phyloP scores from a whole-genome alignment of 2,329 filamentous ascomycete genomes.

The Fusarium nygamai region DNA sequence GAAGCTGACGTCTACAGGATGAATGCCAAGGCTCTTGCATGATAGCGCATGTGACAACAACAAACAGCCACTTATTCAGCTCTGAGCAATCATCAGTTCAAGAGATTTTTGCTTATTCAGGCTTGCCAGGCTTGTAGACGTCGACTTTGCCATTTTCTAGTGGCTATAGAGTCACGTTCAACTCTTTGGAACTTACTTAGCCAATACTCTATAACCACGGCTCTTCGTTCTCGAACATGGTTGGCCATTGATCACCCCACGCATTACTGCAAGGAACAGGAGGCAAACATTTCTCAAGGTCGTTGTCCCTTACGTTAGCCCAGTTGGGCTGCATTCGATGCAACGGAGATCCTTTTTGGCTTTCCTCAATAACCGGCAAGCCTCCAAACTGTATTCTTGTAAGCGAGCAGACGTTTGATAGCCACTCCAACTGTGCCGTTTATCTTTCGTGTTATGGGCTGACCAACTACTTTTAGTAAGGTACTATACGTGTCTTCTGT shows the following conservation, averaged over 20 bases:
- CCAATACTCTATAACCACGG: slow-evolving; percentile 20
- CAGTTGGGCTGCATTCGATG: not conserved
- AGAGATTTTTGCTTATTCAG: not conserved
- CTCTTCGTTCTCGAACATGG: not conserved
- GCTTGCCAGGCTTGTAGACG: not conserved
- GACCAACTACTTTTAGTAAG: not conserved
- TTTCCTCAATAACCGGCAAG: slow-evolving; percentile 14
- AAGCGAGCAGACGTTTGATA: slow-evolving; percentile 1
- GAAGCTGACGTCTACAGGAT: not conserved
- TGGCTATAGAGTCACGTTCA: not conserved
- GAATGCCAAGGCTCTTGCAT: not conserved
- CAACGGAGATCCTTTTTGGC: not conserved
- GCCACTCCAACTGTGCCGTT: slow-evolving; percentile 5
- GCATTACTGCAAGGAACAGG: slow-evolving; percentile 20
- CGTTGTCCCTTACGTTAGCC: slow-evolving; percentile 23
- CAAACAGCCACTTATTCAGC: not conserved
- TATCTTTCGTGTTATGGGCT: not conserved
- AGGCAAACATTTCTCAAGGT: slow-evolving; percentile 1
- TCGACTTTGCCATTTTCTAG: not conserved
- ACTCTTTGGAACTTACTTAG: not conserved
- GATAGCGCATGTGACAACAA: not conserved
- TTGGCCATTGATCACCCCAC: not conserved
- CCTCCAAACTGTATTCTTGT: slow-evolving; percentile 8
- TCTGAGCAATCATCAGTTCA: not conserved
- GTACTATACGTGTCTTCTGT: not conserved